Conservation (phyloP, 345 rosid species). For the Cardamine occulta region DNA sequence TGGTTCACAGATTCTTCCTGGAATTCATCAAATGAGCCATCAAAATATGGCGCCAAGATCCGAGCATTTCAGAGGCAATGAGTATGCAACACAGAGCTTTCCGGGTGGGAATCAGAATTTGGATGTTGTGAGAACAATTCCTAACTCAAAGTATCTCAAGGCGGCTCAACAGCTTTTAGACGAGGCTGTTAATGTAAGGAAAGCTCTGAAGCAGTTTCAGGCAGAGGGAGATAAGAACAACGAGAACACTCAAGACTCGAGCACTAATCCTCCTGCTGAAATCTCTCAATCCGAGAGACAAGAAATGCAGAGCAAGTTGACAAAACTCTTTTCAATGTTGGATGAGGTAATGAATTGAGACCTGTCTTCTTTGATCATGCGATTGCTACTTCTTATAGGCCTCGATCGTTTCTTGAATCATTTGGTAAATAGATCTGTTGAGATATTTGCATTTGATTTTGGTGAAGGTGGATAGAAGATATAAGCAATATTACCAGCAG, state of each 20-base stretch:
- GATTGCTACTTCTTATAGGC: background rate
- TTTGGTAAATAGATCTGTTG: constrained; percentile 9
- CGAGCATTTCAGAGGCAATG: constrained; percentile 63
- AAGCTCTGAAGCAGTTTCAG: constrained; percentile 64
- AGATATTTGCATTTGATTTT: constrained; percentile 15
- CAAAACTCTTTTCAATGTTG: constrained; percentile 91
- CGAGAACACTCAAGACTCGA: constrained; percentile 48
- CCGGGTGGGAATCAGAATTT: constrained; percentile 33
- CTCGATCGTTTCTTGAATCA: background rate
- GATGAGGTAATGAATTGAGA: constrained; percentile 71
- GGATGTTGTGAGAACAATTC: constrained; percentile 59
- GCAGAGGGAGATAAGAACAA: constrained; percentile 60
- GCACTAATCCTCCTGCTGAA: constrained; percentile 51
- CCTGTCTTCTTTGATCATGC: constrained; percentile 1
- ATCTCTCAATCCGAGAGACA: constrained; percentile 84
- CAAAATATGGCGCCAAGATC: constrained; percentile 16
- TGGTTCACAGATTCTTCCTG: constrained; percentile 67
- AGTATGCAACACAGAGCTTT: constrained; percentile 63
- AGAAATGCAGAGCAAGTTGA: constrained; percentile 85
- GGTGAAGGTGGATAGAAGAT: constrained; percentile 86
- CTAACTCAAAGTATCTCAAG: constrained; percentile 81
- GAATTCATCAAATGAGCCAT: constrained; percentile 30
- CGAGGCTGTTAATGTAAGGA: constrained; percentile 89
- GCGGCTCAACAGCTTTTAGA: constrained; percentile 90
- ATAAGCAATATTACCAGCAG: constrained; percentile 94